Percentiles rank a stretch among this genome's conserved stretches.
Conservation (phyloP, 495 filamentous ascomycete species). For the Penicillium steckii region DNA sequence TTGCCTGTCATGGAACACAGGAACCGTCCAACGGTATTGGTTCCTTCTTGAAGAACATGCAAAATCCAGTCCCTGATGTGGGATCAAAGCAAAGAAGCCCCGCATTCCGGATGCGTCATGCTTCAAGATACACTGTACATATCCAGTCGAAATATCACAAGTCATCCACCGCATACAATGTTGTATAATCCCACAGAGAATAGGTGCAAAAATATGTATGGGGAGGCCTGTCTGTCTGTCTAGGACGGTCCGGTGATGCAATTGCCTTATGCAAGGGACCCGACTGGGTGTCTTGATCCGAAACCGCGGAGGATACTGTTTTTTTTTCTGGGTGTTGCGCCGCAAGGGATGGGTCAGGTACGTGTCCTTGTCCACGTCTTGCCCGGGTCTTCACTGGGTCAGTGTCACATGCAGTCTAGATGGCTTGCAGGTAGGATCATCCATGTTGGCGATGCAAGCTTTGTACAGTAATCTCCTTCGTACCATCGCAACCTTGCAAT, state of each 20-base stretch:
- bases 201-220: neutral
- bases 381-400: neutral
- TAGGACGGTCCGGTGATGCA: slow-evolving; percentile 14
- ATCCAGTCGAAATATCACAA: neutral
- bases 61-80: slow-evolving; percentile 10
- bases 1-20: slow-evolving; percentile 4
- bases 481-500: neutral
- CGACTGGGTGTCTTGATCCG: neutral
- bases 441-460: no score
- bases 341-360: slow-evolving; percentile 33
- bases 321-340: slow-evolving; percentile 7
- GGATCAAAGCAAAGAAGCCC: slow-evolving; percentile 20
- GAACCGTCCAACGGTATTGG: slow-evolving; percentile 1
- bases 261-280: slow-evolving; percentile 21
- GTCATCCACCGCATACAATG: no score
- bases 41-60: no score
- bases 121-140: slow-evolving; percentile 4
- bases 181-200: neutral
- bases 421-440: no score
- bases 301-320: slow-evolving; percentile 7
- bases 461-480: no score
- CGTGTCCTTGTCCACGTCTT: slow-evolving; percentile 14
- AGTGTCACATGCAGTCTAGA: no score
- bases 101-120: slow-evolving; percentile 26
- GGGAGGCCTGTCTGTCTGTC: neutral